A percentile compares a stretch with the other conserved stretches of the same genome.
Evolutionary conservation across 805 yeast species (phyloP).

Genomic region (Zygosaccharomyces bisporus): DNA sequence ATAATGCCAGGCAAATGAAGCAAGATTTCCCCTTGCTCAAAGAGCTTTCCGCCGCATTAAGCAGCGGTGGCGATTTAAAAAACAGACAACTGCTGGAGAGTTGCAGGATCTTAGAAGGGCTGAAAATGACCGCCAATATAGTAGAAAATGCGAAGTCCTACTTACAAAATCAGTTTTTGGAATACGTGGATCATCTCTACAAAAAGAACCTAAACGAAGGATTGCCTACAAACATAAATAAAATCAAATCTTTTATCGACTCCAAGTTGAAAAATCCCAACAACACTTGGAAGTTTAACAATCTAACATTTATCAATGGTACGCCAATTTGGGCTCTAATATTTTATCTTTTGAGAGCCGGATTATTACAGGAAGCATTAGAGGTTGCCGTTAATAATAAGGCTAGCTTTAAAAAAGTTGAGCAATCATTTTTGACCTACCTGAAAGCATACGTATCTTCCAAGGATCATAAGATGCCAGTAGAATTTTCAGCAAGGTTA

Average conservation of each 20-base stretch:
- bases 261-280: constrained; percentile 42
- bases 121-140: constrained; percentile 38
- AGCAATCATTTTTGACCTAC: constrained; percentile 76
- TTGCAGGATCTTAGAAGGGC: constrained; percentile 60
- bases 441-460: constrained; percentile 65
- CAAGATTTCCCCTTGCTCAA: constrained; percentile 52
- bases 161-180: constrained; percentile 74
- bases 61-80: constrained; percentile 54
- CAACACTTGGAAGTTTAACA: constrained; percentile 49
- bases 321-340: constrained; percentile 92
- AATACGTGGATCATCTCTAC: constrained; percentile 64
- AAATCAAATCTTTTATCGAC: constrained; percentile 60
- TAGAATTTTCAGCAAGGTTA: constrained; percentile 64
- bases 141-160: constrained; percentile 53
- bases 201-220: constrained; percentile 55
- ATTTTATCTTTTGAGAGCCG: constrained; percentile 81
- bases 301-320: constrained; percentile 67
- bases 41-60: constrained; percentile 58
- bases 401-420: constrained; percentile 76
- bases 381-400: constrained; percentile 60
- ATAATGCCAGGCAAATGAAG: constrained; percentile 59
- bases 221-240: constrained; percentile 66
- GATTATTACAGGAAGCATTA: constrained; percentile 73
- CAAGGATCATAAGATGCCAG: constrained; percentile 52
- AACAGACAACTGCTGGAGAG: constrained; percentile 70